Evolutionary conservation across 176 grass and related monocot genomes (phyloP).

Genomic region (Carex cristatella): DNA sequence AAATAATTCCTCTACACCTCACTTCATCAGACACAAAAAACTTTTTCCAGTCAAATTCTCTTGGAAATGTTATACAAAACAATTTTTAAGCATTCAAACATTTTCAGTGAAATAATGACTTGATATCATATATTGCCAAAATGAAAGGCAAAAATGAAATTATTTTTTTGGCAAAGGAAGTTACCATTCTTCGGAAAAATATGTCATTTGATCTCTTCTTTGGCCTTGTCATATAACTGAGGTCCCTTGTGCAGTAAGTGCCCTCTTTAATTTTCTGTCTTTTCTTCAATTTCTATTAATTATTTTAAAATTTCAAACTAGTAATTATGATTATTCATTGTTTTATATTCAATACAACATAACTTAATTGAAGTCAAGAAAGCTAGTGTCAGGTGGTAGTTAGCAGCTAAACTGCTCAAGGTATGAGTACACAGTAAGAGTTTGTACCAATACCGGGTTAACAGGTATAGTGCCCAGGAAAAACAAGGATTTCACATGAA

Average conservation of each 20-base stretch:
- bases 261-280: conserved; percentile 22
- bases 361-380: too few species aligned
- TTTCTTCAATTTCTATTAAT: conserved; percentile 18
- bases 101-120: not conserved
- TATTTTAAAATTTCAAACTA: not conserved
- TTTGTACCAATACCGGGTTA: not conserved
- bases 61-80: too few species aligned
- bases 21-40: not conserved
- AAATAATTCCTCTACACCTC: not conserved
- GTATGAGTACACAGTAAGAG: not conserved
- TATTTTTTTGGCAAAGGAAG: not conserved
- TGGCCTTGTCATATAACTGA: not conserved
- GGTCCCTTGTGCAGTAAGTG: not conserved
- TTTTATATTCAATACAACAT: too few species aligned
- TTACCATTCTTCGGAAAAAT: not conserved
- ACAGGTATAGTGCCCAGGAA: not conserved
- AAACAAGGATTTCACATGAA: not conserved
- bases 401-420: not conserved
- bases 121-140: not conserved
- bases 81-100: too few species aligned
- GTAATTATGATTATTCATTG: too few species aligned
- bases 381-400: not conserved
- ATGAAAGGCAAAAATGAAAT: not conserved
- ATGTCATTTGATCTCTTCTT: not conserved
- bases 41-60: not conserved